These are phyloP conservation scores for Codiaeum variegatum DNA, from an alignment of 441 rosid species.

Conservation along the genomic window DNA sequence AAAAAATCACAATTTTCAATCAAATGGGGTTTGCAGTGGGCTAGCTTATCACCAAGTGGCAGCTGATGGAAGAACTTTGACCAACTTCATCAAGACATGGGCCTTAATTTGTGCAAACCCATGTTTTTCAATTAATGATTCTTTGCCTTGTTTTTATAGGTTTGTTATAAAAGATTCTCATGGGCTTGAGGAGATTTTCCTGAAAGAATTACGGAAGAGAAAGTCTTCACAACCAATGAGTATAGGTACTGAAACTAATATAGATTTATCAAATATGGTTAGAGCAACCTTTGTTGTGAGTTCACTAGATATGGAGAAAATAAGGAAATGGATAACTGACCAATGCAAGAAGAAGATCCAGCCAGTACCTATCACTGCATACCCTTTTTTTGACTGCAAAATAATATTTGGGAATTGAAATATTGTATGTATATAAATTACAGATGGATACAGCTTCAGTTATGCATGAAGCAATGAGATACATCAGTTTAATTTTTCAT, in stretches of 20 bases:
- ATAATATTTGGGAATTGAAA: too few species aligned
- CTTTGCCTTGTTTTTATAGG: conserved; percentile 22
- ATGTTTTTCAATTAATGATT: background rate
- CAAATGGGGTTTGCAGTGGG: conserved; percentile 33
- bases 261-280: conserved; percentile 11
- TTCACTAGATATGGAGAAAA: conserved; percentile 19
- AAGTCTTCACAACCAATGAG: background rate
- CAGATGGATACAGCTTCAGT: too few species aligned
- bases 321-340: conserved; percentile 21
- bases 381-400: too few species aligned
- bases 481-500: too few species aligned
- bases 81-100: conserved; percentile 35
- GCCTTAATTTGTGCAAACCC: conserved; percentile 17
- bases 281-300: conserved; percentile 34
- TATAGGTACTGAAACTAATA: background rate
- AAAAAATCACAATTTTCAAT: conserved; percentile 25
- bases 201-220: conserved; percentile 25
- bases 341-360: conserved; percentile 6
- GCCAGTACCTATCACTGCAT: conserved; percentile 20
- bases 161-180: conserved; percentile 23
- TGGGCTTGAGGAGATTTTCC: conserved; percentile 23
- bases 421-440: too few species aligned
- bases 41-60: conserved; percentile 26
- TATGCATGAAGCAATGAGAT: too few species aligned
- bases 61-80: conserved; percentile 31